Conservation (phyloP, 257 asterid species). For the Scutellaria barbata region DNA sequence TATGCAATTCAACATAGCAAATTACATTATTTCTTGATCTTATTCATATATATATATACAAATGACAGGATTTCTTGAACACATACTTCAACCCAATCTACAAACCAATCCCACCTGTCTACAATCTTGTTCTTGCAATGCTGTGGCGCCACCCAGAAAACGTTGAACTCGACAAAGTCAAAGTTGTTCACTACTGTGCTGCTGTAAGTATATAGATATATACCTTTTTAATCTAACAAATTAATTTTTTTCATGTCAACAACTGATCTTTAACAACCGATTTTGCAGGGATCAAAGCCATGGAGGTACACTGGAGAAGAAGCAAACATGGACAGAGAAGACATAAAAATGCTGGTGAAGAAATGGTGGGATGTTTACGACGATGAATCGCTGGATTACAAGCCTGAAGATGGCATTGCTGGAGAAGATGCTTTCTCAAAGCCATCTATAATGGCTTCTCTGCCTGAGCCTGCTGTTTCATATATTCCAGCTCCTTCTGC, state of each 20-base stretch:
- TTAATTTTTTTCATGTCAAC: too few species aligned
- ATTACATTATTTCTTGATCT: too few species aligned
- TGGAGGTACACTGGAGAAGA: slow-evolving; percentile 75
- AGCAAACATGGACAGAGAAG: slow-evolving; percentile 69
- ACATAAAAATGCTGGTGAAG: slow-evolving; percentile 59
- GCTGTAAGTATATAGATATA: slow-evolving; percentile 44
- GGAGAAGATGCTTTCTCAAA: slow-evolving; percentile 49
- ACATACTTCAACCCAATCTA: slow-evolving; percentile 57
- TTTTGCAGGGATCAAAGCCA: slow-evolving; percentile 60
- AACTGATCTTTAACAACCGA: too few species aligned
- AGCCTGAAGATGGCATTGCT: slow-evolving; percentile 40
- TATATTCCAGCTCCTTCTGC: slow-evolving; percentile 75
- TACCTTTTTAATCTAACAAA: too few species aligned
- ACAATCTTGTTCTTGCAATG: slow-evolving; percentile 74
- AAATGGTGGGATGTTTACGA: slow-evolving; percentile 74
- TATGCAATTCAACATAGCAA: too few species aligned
- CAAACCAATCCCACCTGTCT: slow-evolving; percentile 61
- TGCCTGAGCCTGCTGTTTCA: slow-evolving; percentile 59
- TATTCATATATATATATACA: too few species aligned
- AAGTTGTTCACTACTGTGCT: slow-evolving; percentile 79
- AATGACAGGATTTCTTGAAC: slow-evolving; percentile 83
- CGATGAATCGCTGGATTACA: slow-evolving; percentile 62
- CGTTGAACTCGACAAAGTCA: slow-evolving; percentile 52
- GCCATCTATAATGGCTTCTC: slow-evolving; percentile 50
- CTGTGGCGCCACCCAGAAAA: slow-evolving; percentile 80